phyloP scores from a whole-genome alignment of 2,329 filamentous ascomycete genomes.

The Colletotrichum eremochloae region DNA sequence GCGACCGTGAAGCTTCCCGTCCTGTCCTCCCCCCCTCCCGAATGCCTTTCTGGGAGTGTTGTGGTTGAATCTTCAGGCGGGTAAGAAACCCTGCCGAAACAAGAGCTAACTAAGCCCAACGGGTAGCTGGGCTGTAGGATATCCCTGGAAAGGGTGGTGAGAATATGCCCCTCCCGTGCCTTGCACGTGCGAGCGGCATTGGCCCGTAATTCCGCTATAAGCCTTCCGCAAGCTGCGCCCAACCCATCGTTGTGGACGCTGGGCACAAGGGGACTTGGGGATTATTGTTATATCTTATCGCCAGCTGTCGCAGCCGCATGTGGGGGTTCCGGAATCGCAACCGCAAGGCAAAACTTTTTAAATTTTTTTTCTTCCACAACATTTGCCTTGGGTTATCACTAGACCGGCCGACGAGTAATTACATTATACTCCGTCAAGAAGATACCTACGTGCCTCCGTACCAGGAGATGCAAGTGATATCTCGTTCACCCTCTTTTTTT shows the following conservation, averaged over 20 bases:
- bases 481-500: not conserved
- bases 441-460: not conserved
- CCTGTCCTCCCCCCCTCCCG: not conserved
- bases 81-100: constrained; percentile 40
- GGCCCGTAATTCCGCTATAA: constrained; percentile 38
- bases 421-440: not conserved
- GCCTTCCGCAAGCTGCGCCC: constrained; percentile 20
- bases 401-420: not conserved
- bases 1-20: not conserved
- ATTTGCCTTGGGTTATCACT: not conserved
- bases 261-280: not conserved
- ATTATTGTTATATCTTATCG: constrained; percentile 23
- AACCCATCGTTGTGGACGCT: not conserved
- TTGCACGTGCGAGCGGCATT: constrained; percentile 41
- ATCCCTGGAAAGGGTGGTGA: constrained; percentile 16
- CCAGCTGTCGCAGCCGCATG: constrained; percentile 12
- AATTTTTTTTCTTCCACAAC: not conserved
- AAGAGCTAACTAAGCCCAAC: constrained; percentile 11
- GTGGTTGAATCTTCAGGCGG: constrained; percentile 36
- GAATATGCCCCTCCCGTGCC: constrained; percentile 35
- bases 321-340: not conserved
- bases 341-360: constrained; percentile 10
- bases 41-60: constrained; percentile 21
- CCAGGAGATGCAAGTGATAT: not conserved
- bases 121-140: constrained; percentile 1